Conservation (phyloP, 2,329 filamentous ascomycete species). For the Calonectria leucothoes region DNA sequence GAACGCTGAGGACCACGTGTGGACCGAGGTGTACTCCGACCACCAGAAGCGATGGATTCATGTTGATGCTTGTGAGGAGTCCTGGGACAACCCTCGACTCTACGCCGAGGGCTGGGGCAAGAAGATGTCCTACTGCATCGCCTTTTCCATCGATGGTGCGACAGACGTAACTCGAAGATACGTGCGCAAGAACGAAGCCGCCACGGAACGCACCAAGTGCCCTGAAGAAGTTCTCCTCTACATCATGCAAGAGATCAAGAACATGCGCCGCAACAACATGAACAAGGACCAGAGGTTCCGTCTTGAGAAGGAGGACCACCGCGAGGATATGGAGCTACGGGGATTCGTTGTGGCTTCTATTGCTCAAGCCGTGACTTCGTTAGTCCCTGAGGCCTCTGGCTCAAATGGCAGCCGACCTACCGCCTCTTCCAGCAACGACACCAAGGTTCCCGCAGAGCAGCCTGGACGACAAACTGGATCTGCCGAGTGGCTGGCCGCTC, state of each 20-base stretch:
- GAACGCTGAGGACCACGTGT: constrained; percentile 97
- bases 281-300: constrained; percentile 86
- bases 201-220: constrained; percentile 80
- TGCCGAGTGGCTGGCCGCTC: constrained; percentile 62
- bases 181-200: constrained; percentile 78
- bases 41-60: constrained; percentile 97
- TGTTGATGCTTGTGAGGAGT: constrained; percentile 92
- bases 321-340: constrained; percentile 80
- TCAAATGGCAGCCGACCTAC: constrained; percentile 36
- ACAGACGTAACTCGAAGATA: constrained; percentile 76
- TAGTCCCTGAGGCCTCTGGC: constrained; percentile 64
- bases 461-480: constrained; percentile 64
- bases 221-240: constrained; percentile 92
- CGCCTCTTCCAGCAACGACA: constrained; percentile 58
- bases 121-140: constrained; percentile 97
- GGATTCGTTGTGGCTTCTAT: constrained; percentile 80
- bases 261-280: constrained; percentile 84
- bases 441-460: constrained; percentile 71
- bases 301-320: constrained; percentile 82
- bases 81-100: constrained; percentile 92
- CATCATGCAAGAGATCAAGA: constrained; percentile 92
- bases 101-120: constrained; percentile 97
- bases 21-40: constrained; percentile 97
- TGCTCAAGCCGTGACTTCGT: constrained; percentile 76
- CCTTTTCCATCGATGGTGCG: constrained; percentile 90